Conservation (phyloP, 179 eudicot genomes). For the Patellifolia procumbens region DNA sequence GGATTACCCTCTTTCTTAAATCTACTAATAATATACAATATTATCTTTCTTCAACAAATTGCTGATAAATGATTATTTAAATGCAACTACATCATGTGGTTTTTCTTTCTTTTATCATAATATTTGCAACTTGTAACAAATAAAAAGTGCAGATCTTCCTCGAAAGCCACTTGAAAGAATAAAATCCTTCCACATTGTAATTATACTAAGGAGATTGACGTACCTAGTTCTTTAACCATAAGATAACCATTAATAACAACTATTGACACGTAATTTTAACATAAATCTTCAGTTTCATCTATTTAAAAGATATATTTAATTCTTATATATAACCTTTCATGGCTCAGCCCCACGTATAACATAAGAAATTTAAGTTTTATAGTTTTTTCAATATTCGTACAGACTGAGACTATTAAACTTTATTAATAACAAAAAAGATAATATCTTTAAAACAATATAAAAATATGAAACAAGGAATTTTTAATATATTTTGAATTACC, state of each 20-base stretch:
- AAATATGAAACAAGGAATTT: background rate
- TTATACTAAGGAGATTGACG: no score
- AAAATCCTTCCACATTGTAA: slow-evolving; percentile 12
- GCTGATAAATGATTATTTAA: slow-evolving; percentile 16
- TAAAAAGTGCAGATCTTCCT: slow-evolving; percentile 9
- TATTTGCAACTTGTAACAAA: slow-evolving; percentile 29
- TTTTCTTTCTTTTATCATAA: slow-evolving; percentile 10
- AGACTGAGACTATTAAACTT: no score
- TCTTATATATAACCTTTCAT: no score
- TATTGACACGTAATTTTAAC: no score
- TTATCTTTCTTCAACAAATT: slow-evolving; percentile 26
- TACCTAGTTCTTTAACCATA: no score
- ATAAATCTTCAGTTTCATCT: no score
- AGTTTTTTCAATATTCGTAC: no score
- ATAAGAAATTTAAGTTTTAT: no score
- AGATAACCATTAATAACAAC: no score
- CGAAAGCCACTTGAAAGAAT: slow-evolving; percentile 25
- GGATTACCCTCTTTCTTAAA: background rate
- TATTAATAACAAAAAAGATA: background rate
- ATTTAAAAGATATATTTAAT: no score
- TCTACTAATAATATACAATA: background rate
- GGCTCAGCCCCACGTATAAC: no score
- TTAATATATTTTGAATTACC: slow-evolving; percentile 24
- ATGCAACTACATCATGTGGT: slow-evolving; percentile 19
- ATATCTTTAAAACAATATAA: background rate